Base-by-base conservation (phyloP, 176 grass and related monocot genomes). In the Thinopyrum elongatum region DNA sequence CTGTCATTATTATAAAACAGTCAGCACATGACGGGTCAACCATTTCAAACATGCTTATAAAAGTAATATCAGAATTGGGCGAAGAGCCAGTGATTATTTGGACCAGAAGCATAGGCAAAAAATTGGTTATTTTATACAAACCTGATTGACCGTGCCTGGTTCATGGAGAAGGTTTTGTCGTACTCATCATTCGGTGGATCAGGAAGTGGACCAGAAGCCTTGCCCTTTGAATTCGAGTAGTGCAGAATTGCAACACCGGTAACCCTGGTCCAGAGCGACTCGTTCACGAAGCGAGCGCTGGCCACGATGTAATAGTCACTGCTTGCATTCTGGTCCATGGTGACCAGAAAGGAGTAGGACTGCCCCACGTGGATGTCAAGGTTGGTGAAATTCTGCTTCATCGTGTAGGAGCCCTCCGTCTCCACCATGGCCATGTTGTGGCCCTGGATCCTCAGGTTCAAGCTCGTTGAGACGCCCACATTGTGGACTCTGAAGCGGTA, bases 271-370 rank as follows among this genome's bases (percentile, higher is more conserved):
- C 97, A 98, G 8, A 88, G 58, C 4, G 93, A 96, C 59, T 87
- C 92, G 1, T 98, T 98, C 66, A 94, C 92, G 89, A 98, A 98
- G 70, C 97, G 90, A 70, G 91, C 70, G 36, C 97, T 98, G 30
- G 94, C 97, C 26, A 94, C 97, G 15, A 98, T 91, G 78, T 98
- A 98, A 35, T 95, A 98, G 53, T 98, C 97, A 12, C 86, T 94
- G 87, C 92, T 98, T 19, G 97, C 94, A 35, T 96, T 96, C 78
- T 98, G 97, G 87, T 96, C 94, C 97, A 98, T 98, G 16, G 90
- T 98, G 65, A 98, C 71, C 75, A 98, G 35, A 86, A 98, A 98
- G 15, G 97, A 98, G 88, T 94, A 95, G 8, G 97, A 98, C 60
- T 98, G 97, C 4, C 97, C 97, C 16, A 98, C 92, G 34, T 98